These are phyloP conservation scores for Trichothecium sympodiale DNA, from an alignment of 2,329 filamentous ascomycete species.

Conservation along the genomic window DNA sequence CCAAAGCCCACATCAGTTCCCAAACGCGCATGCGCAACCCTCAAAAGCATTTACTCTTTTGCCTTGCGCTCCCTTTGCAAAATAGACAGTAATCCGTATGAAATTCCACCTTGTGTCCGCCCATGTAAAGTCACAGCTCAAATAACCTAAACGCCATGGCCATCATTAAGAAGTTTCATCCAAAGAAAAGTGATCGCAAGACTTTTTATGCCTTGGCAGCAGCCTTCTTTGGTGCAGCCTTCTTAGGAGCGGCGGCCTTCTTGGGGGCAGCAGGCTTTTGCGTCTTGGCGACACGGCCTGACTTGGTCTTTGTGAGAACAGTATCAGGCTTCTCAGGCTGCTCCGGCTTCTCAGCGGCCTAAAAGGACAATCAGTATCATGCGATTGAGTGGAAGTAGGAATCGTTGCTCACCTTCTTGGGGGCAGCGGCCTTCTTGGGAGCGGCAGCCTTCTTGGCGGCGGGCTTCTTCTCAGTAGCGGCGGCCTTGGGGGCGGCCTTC, in stretches of 20 bases:
- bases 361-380: no score
- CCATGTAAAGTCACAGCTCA: not conserved
- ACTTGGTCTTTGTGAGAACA: conserved; percentile 72
- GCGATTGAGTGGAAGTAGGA: no score
- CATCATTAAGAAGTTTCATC: conserved; percentile 6
- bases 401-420: conserved; percentile 21
- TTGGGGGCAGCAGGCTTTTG: conserved; percentile 35
- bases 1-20: not conserved
- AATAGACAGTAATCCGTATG: not conserved
- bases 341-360: conserved; percentile 30
- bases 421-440: conserved; percentile 35
- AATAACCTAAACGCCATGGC: conserved; percentile 4
- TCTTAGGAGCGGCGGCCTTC: conserved; percentile 32
- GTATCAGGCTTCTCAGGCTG: conserved; percentile 57
- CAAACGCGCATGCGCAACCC: not conserved
- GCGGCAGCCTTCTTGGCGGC: conserved; percentile 18
- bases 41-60: not conserved
- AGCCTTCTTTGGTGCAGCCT: conserved; percentile 37
- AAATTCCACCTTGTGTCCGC: not conserved
- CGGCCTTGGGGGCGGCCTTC: conserved; percentile 10
- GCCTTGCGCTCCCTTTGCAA: conserved; percentile 3
- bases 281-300: conserved; percentile 71
- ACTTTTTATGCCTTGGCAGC: conserved; percentile 16
- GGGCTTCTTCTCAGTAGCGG: conserved; percentile 14
- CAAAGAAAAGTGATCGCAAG: not conserved